Base-by-base conservation (phyloP, 768 basidiomycete species). In the Pulveroboletus sp. region DNA sequence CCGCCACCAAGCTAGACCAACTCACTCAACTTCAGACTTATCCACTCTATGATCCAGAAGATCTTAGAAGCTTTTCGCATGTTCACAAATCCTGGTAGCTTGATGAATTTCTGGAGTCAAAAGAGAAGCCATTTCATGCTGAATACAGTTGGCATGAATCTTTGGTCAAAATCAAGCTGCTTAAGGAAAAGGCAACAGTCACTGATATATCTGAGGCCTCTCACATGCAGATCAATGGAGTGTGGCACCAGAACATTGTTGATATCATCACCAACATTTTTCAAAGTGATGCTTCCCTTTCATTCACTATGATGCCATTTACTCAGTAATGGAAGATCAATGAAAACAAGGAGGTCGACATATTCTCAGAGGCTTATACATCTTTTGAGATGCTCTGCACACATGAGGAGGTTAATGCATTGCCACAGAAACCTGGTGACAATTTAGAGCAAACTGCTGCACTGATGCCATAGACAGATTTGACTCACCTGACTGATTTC, bases 241-340 rank as follows among this genome's bases (percentile, higher is more conserved):
- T 37, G 19, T 12, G 41, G 36, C 30, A 26, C 1, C 27, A 30
- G 0, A 34, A 2, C 36, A 29, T 17, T 1, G 43, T 7, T 14
- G 27, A 35, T 35, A 10, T 35, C n/a, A 49, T 53, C 2, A 17
- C 20, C 0, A 39, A 34, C 1, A 16, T 31, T 17, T 54, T 50
- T 2, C 6, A 50, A 23, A 38, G 43, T 13, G 26, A 19, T 1
- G 17, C 31, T 1, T 3, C 27, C 0, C 19, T 17, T 8, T 36
- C 45, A 2, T 14, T 64, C 27, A 64, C 68, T 36, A 56, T 54
- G 17, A 47, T 56, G 1, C 63, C 61, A 0, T 68, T 63, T 40
- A 55, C 55, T 31, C 55, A 53, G 5, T 59, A 46, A 23, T 65
- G 60, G 57, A 54, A 62, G 19, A 3, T n/a, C 12, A 9, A 38